A percentile compares a stretch with the other conserved stretches of the same genome.
Evolutionary conservation across 345 rosid genomes (phyloP).

Genomic region (Durio zibethinus): DNA sequence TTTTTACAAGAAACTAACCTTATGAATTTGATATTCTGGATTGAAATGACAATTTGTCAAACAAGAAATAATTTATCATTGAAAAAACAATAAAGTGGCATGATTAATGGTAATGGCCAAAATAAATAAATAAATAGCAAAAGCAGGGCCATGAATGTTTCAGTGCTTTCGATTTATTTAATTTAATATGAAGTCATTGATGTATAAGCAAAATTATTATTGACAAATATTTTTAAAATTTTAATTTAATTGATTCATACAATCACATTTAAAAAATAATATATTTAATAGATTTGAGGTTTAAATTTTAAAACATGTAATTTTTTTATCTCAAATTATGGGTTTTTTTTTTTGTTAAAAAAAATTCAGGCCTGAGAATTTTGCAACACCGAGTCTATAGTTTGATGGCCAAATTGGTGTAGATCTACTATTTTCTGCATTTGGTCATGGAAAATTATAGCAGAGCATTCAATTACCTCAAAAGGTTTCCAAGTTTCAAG

Average conservation of each 20-base stretch:
- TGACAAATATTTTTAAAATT: background rate
- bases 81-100: background rate
- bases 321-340: too few relatives aligned
- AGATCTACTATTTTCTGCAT: background rate
- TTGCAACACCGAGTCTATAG: background rate
- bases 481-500: background rate
- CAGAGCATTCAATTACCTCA: too few relatives aligned
- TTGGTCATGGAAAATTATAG: background rate
- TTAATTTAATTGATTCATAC: too few relatives aligned
- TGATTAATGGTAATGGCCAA: background rate
- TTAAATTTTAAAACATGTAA: too few relatives aligned
- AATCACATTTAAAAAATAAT: too few relatives aligned
- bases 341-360: too few relatives aligned
- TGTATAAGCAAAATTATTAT: background rate
- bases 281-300: too few relatives aligned
- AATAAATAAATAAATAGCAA: background rate
- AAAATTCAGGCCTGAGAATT: background rate
- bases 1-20: background rate
- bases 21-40: background rate
- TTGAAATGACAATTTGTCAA: background rate
- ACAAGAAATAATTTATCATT: background rate
- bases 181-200: background rate
- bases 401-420: background rate
- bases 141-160: background rate
- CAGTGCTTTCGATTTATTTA: background rate